Percentiles rank a stretch among this genome's conserved stretches.
phyloP scores from a whole-genome alignment of 2,329 filamentous ascomycete genomes.

The Exophiala mesophila region DNA sequence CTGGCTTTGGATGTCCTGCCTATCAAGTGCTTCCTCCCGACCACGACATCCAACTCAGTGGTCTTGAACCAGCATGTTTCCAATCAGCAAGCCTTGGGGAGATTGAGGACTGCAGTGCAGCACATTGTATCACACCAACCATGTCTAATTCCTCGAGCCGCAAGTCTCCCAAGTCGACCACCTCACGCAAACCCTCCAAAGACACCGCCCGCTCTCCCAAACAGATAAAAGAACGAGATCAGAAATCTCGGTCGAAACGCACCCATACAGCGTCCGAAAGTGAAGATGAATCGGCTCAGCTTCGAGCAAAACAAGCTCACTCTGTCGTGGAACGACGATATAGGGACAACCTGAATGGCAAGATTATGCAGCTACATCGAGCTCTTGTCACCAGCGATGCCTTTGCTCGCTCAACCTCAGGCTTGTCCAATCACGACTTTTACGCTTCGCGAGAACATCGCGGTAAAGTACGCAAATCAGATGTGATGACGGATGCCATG shows the following conservation, averaged over 20 bases:
- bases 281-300: slow-evolving; percentile 15
- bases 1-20: slow-evolving; percentile 1
- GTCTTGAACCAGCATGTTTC: slow-evolving; percentile 10
- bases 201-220: background rate
- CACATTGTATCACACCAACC: slow-evolving; percentile 1
- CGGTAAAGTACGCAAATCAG: slow-evolving; percentile 22
- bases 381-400: slow-evolving; percentile 15
- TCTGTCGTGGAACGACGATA: slow-evolving; percentile 25
- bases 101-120: slow-evolving; percentile 18
- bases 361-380: slow-evolving; percentile 26
- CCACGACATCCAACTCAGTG: slow-evolving; percentile 6
- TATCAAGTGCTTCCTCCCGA: background rate
- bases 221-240: slow-evolving; percentile 4
- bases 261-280: slow-evolving; percentile 13
- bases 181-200: slow-evolving; percentile 1
- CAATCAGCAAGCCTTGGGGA: slow-evolving; percentile 14
- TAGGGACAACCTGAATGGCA: slow-evolving; percentile 26
- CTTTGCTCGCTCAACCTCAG: slow-evolving; percentile 7
- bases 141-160: background rate
- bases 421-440: slow-evolving; percentile 11
- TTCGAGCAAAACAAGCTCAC: slow-evolving; percentile 24
- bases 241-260: slow-evolving; percentile 14
- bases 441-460: slow-evolving; percentile 15
- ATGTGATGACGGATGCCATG: slow-evolving; percentile 25
- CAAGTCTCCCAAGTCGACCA: background rate